phyloP scores from a whole-genome alignment of 1,139 yeast genomes.

The Candida buenavistaensis region DNA sequence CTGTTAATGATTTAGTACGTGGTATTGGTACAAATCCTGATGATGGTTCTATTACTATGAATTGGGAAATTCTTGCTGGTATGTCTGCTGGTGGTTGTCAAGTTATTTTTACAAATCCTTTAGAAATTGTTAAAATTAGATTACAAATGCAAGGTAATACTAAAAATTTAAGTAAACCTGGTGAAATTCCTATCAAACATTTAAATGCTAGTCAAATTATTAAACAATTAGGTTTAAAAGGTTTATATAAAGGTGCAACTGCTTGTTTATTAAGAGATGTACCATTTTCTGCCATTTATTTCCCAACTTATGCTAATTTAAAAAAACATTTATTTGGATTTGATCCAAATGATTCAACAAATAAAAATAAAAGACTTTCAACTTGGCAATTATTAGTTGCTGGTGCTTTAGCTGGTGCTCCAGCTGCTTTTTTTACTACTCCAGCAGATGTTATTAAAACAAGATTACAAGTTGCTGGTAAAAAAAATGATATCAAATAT shows the following conservation, averaged over 20 bases:
- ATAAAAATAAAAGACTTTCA: slow-evolving; percentile 53
- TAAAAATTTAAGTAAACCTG: slow-evolving; percentile 35
- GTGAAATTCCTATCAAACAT: slow-evolving; percentile 48
- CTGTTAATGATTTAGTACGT: slow-evolving; percentile 89
- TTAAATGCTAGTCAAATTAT: slow-evolving; percentile 72
- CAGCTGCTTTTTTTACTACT: slow-evolving; percentile 94
- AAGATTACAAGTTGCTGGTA: slow-evolving; percentile 84
- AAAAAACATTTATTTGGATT: slow-evolving; percentile 80
- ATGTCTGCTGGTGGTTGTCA: slow-evolving; percentile 96
- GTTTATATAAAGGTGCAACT: slow-evolving; percentile 86
- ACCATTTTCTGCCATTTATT: slow-evolving; percentile 95
- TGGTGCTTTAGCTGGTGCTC: slow-evolving; percentile 98
- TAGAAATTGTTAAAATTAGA: slow-evolving; percentile 93
- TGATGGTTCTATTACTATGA: slow-evolving; percentile 58
- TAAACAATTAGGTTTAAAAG: slow-evolving; percentile 75
- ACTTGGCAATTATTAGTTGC: slow-evolving; percentile 82
- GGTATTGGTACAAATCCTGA: slow-evolving; percentile 62
- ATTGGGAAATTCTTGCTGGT: slow-evolving; percentile 84
- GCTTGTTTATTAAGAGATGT: slow-evolving; percentile 96
- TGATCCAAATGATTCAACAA: slow-evolving; percentile 62
- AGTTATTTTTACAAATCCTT: slow-evolving; percentile 92
- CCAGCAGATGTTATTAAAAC: slow-evolving; percentile 98
- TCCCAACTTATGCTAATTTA: slow-evolving; percentile 94
- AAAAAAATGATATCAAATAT: slow-evolving; percentile 75
- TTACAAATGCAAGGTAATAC: slow-evolving; percentile 90